Percentiles rank a stretch among this genome's conserved stretches.
Conservation (phyloP, 75 land plant species). For the Cupressus sempervirens region DNA sequence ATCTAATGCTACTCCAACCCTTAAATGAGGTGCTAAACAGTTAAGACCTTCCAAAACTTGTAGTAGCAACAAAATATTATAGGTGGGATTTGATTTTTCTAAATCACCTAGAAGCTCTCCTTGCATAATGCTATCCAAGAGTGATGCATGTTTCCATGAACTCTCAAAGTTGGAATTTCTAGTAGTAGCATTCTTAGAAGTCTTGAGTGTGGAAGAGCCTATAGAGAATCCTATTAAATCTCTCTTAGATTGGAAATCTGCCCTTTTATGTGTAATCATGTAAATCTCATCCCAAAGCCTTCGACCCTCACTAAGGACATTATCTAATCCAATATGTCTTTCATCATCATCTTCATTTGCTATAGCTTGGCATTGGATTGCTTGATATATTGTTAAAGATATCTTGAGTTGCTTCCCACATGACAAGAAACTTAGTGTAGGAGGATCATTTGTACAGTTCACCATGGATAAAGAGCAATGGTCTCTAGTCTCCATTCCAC, state of each 20-base stretch:
- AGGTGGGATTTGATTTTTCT: no score
- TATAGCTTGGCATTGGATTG: conserved; percentile 75
- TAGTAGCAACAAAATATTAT: conserved; percentile 63
- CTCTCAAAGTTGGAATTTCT: conserved; percentile 45
- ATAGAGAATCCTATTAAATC: conserved; percentile 22
- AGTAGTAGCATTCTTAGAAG: conserved; percentile 26
- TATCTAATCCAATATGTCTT: conserved; percentile 56
- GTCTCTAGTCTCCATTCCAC: conserved; percentile 51
- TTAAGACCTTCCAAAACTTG: conserved; percentile 83
- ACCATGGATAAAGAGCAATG: conserved; percentile 40
- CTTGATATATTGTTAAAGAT: conserved; percentile 83
- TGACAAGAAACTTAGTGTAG: conserved; percentile 63
- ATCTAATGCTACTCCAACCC: conserved; percentile 57
- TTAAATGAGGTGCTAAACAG: conserved; percentile 76
- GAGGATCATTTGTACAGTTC: conserved; percentile 41
- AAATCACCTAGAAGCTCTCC: no score
- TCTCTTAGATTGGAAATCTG: no score
- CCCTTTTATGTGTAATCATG: conserved; percentile 83
- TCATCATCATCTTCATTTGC: conserved; percentile 91
- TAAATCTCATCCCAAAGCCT: conserved; percentile 88
- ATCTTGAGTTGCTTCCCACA: conserved; percentile 83
- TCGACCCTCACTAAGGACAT: conserved; percentile 62
- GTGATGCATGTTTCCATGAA: conserved; percentile 52
- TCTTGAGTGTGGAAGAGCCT: conserved; percentile 24
- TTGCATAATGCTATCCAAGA: no score